Conservation (phyloP, 106 monocot species). For the Acanthochlamys bracteata region DNA sequence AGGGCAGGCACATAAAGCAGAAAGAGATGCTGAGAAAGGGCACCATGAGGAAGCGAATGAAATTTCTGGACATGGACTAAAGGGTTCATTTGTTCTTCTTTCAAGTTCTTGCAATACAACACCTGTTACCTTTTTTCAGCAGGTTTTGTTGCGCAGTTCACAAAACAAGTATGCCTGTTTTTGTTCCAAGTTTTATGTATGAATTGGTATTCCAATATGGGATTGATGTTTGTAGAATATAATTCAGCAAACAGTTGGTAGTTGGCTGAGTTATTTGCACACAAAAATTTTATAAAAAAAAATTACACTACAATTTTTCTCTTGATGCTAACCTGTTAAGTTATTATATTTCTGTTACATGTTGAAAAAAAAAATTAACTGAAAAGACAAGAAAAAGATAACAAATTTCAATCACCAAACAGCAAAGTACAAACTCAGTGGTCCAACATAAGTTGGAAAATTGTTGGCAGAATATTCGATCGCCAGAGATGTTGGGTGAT, state of each 20-base stretch:
- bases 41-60: conserved; percentile 72
- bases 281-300: neutral
- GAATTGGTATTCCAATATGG: neutral
- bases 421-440: too few species aligned
- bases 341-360: too few species aligned
- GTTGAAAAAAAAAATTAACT: too few species aligned
- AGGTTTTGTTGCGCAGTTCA: neutral
- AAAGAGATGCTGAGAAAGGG: conserved; percentile 62
- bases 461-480: neutral
- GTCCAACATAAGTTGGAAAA: neutral
- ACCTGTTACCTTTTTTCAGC: neutral
- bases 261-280: neutral
- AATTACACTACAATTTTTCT: neutral
- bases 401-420: too few species aligned
- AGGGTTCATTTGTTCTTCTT: neutral
- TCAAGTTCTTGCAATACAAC: too few species aligned
- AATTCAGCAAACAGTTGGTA: neutral
- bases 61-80: conserved; percentile 65
- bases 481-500: neutral
- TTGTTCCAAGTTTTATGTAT: too few species aligned
- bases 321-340: too few species aligned
- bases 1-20: conserved; percentile 60
- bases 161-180: neutral
- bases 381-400: too few species aligned
- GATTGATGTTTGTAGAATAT: neutral